These are phyloP conservation scores for Ramularia collo-cygni DNA, from an alignment of 2,329 filamentous ascomycete genomes.

Conservation along the genomic window DNA sequence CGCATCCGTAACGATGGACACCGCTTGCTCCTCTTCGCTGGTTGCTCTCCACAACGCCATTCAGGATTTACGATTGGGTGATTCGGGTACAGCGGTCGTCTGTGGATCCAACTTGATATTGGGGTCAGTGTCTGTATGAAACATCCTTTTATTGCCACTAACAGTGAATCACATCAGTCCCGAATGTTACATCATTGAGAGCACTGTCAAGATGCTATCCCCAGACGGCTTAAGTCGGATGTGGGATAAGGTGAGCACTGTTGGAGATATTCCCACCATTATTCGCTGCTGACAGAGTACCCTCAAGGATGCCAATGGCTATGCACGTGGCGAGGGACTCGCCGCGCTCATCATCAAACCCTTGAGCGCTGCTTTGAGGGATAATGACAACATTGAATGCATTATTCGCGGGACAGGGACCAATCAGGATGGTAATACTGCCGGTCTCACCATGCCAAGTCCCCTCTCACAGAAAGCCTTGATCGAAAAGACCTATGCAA, in stretches of 20 bases:
- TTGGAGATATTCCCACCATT: background rate
- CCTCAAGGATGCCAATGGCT: slow-evolving; percentile 39
- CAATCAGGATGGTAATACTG: slow-evolving; percentile 33
- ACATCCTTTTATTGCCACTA: no score
- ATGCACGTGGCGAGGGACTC: slow-evolving; percentile 48
- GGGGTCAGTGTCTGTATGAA: no score
- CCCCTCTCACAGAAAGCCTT: slow-evolving; percentile 30
- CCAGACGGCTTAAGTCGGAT: slow-evolving; percentile 22
- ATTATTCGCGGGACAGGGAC: slow-evolving; percentile 31
- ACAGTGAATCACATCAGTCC: no score
- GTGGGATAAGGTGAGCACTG: slow-evolving; percentile 19
- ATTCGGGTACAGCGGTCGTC: slow-evolving; percentile 15
- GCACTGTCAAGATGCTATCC: slow-evolving; percentile 29
- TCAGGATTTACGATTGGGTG: slow-evolving; percentile 23
- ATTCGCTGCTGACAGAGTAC: background rate
- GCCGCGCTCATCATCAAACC: slow-evolving; percentile 25
- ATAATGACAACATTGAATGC: slow-evolving; percentile 25
- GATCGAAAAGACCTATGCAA: slow-evolving; percentile 44
- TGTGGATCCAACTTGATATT: slow-evolving; percentile 24
- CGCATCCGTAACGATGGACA: slow-evolving; percentile 40
- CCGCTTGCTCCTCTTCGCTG: slow-evolving; percentile 41
- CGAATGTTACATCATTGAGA: slow-evolving; percentile 20
- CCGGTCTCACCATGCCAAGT: slow-evolving; percentile 36
- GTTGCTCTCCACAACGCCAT: slow-evolving; percentile 30
- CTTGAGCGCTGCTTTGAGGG: slow-evolving; percentile 10